Percentiles rank a stretch among this genome's conserved stretches.
These are phyloP conservation scores for Skeletonema grethae DNA, from an alignment of 108 stramenopile species.

Conservation along the genomic window DNA sequence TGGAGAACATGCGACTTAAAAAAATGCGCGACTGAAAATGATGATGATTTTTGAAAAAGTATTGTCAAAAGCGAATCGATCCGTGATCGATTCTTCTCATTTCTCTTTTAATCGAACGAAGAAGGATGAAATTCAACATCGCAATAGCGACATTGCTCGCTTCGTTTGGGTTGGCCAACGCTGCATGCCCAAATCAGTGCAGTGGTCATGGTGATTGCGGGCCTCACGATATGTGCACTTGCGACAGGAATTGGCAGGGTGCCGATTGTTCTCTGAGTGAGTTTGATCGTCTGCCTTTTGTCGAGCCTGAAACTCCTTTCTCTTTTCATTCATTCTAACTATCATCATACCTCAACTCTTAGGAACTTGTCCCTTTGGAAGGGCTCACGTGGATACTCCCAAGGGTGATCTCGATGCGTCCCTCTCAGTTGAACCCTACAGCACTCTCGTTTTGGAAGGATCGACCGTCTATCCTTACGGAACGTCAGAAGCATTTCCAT, in stretches of 20 bases:
- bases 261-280: conserved; percentile 54
- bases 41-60: too few species aligned
- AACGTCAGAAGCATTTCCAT: conserved; percentile 73
- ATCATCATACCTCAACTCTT: background rate
- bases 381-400: conserved; percentile 48
- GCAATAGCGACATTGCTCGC: conserved; percentile 6
- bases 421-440: conserved; percentile 25
- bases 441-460: conserved; percentile 40
- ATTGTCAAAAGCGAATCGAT: too few species aligned
- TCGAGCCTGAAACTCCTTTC: background rate
- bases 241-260: conserved; percentile 52
- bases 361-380: conserved; percentile 58
- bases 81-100: too few species aligned
- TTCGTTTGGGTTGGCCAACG: conserved; percentile 8
- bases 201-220: conserved; percentile 47
- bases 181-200: conserved; percentile 51
- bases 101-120: too few species aligned
- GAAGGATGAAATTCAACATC: background rate
- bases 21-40: too few species aligned
- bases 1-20: too few species aligned
- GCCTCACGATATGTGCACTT: conserved; percentile 53
- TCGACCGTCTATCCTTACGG: conserved; percentile 71
- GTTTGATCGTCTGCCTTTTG: background rate
- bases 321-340: background rate
- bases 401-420: conserved; percentile 54